Evolutionary conservation across 2,329 filamentous ascomycete genomes (phyloP).

Genomic region (Fusarium sp.): DNA sequence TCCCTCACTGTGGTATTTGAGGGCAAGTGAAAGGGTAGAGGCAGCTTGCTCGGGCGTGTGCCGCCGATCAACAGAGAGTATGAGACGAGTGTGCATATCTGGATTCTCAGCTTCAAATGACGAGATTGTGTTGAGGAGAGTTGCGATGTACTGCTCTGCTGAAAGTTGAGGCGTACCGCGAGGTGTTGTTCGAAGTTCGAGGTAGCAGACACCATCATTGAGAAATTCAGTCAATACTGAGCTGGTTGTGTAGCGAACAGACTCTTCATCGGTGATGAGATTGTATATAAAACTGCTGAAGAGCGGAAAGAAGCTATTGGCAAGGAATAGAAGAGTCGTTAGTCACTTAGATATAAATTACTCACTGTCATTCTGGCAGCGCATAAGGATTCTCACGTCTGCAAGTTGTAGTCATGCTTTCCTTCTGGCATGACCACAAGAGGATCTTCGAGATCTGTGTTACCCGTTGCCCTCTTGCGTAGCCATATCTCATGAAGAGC

Average conservation of each 20-base stretch:
- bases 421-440: conserved; percentile 76
- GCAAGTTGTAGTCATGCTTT: conserved; percentile 80
- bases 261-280: conserved; percentile 74
- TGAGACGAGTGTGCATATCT: conserved; percentile 73
- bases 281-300: conserved; percentile 86
- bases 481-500: conserved; percentile 83
- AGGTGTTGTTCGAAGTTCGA: conserved; percentile 86
- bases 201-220: conserved; percentile 79
- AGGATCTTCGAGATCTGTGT: conserved; percentile 76
- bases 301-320: conserved; percentile 78
- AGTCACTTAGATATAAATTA: not conserved
- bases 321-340: not conserved
- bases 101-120: conserved; percentile 61
- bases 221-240: conserved; percentile 77
- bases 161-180: conserved; percentile 72
- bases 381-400: conserved; percentile 66
- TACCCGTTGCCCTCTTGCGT: conserved; percentile 67
- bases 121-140: conserved; percentile 75
- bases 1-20: conserved; percentile 64
- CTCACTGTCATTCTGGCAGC: not conserved
- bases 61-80: conserved; percentile 82
- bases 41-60: conserved; percentile 71
- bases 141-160: conserved; percentile 74
- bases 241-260: conserved; percentile 73
- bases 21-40: conserved; percentile 75